Evolutionary conservation across 768 basidiomycete species (phyloP).

Genomic region (Heimioporus sp.): DNA sequence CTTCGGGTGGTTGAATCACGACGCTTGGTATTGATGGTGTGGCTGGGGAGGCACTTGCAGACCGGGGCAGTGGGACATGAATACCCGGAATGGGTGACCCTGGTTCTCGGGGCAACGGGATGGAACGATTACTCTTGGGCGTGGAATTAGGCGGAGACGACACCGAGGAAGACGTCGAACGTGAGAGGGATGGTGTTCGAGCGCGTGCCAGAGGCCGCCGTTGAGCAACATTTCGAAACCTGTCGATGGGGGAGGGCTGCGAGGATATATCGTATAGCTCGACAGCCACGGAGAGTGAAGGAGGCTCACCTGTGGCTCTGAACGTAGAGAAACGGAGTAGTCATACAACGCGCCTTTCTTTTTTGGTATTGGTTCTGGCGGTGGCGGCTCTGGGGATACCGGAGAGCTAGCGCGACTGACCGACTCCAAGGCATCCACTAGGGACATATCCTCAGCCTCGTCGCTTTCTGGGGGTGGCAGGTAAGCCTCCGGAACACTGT

Average conservation of each 20-base stretch:
- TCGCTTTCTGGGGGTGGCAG: conserved; percentile 47
- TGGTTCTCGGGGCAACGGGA: conserved; percentile 36
- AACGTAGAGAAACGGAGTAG: conserved; percentile 56
- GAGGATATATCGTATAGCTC: neutral
- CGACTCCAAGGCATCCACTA: conserved; percentile 57
- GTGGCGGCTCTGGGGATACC: conserved; percentile 36
- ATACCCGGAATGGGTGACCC: conserved; percentile 48
- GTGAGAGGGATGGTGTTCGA: conserved; percentile 67
- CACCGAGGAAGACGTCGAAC: conserved; percentile 48
- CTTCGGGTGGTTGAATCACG: conserved; percentile 20
- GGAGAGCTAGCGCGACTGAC: conserved; percentile 55
- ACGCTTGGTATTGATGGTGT: conserved; percentile 27
- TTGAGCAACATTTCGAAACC: conserved; percentile 60
- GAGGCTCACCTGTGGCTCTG: conserved; percentile 55
- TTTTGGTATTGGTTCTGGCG: conserved; percentile 42
- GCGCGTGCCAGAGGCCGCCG: conserved; percentile 50
- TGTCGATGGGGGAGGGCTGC: conserved; percentile 63
- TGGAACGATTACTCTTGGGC: conserved; percentile 53
- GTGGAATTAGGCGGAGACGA: conserved; percentile 67
- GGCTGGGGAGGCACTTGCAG: conserved; percentile 49
- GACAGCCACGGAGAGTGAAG: neutral
- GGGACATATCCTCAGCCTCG: conserved; percentile 44
- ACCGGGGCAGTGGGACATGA: conserved; percentile 51
- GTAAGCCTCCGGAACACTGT: conserved; percentile 54
- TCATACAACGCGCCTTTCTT: conserved; percentile 48